Evolutionary conservation across 2,329 filamentous ascomycete species (phyloP), one percentile per base, ranked within the genome.

Genomic region (Curvularia lunata): DNA sequence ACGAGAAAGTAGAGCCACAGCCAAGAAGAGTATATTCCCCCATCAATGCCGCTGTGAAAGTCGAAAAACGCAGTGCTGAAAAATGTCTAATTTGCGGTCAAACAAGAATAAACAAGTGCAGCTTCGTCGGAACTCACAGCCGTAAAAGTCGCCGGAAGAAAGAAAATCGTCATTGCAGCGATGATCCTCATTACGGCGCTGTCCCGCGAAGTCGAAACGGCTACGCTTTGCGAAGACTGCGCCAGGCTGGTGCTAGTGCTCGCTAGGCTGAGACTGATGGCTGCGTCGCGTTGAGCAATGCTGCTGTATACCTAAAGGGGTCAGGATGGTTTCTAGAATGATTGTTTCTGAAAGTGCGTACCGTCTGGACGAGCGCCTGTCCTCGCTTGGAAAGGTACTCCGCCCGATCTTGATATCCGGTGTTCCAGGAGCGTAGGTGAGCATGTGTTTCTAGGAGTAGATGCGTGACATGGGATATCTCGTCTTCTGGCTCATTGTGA

Each of bases 71-170:
- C 37, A 1, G 64, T 67, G 49, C 62, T 67, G 54, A 69, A 69
- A 45, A 69, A 67, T 0, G 64, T 67, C 66, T 68, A 6, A 6
- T n/a, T 23, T 12, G 21, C 6, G 6, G 7, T 48, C 8, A 45
- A 32, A 25, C 5, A 37, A 37, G 13, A 8, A 19, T 1, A 12
- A 18, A 7, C 18, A 8, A 38, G 6, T 30, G 7, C 2, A 27
- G 32, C 19, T 13, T 19, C 8, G 5, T 16, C 6, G 19, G 21
- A 28, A 56, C 59, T 51, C 54, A 68, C 65, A 2, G 68, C 68
- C 3, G 58, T 62, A 18, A 70, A 70, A 1, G 68, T 72, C 10
- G 64, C 67, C 1, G 66, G 69, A 0, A 72, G 51, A 43, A 71
- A 71, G n/a, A 70, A 54, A 2, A 70, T 54, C 0, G 69, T 72